These are phyloP conservation scores for Cordyceps militaris DNA, from an alignment of 2,329 filamentous ascomycete species.

Conservation along the genomic window DNA sequence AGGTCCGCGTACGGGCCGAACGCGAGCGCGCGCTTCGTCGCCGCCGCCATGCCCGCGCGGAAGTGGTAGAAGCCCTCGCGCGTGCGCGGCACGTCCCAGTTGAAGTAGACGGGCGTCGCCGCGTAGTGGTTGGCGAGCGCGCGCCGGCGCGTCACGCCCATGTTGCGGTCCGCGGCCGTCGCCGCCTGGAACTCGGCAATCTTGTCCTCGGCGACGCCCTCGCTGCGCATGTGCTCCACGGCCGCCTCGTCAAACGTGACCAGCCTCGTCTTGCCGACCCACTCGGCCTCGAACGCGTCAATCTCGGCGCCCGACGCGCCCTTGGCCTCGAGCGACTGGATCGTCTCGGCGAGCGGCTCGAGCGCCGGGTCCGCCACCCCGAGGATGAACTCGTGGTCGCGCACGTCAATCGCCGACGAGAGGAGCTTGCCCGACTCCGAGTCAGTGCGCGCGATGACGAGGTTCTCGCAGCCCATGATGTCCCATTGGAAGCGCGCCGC, in stretches of 20 bases:
- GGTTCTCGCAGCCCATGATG: conserved; percentile 91
- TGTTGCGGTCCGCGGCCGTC: conserved; percentile 57
- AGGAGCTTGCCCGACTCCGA: conserved; percentile 89
- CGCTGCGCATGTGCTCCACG: conserved; percentile 61
- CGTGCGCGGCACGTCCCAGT: conserved; percentile 63
- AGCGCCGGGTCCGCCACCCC: conserved; percentile 69
- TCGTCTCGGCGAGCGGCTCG: conserved; percentile 76
- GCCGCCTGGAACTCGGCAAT: conserved; percentile 61
- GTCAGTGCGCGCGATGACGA: conserved; percentile 91
- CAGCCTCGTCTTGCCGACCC: conserved; percentile 80
- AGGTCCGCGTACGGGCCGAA: conserved; percentile 92
- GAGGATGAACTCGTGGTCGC: conserved; percentile 95
- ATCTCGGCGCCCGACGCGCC: conserved; percentile 76
- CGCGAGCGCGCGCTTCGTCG: conserved; percentile 86
- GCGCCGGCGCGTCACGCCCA: conserved; percentile 73
- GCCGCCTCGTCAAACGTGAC: conserved; percentile 91
- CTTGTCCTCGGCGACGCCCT: conserved; percentile 56
- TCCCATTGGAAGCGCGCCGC: conserved; percentile 97
- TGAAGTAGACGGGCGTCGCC: conserved; percentile 35
- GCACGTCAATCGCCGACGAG: conserved; percentile 83
- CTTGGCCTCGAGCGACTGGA: conserved; percentile 80
- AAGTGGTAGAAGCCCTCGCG: conserved; percentile 94
- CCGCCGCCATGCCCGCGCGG: conserved; percentile 72
- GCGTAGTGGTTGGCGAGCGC: conserved; percentile 62
- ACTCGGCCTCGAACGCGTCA: conserved; percentile 75